These are phyloP conservation scores for Neopestalotiopsis rosae DNA, from an alignment of 2,329 filamentous ascomycete species.

Conservation along the genomic window DNA sequence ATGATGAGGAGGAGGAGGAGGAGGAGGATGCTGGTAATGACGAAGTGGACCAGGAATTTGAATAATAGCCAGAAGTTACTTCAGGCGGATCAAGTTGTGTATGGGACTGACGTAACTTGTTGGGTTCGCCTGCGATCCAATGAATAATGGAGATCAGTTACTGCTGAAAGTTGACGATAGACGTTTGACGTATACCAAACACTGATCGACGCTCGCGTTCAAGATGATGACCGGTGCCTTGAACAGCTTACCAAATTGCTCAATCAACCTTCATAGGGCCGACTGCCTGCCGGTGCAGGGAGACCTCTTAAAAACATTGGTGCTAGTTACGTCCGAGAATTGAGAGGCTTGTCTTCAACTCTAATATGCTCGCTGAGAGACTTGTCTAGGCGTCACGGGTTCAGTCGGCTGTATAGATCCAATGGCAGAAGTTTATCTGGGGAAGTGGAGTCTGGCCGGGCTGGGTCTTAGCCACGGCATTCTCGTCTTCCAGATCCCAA, in stretches of 20 bases:
- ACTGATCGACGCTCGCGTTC: not conserved
- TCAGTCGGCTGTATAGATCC: not conserved
- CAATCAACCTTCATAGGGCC: not conserved
- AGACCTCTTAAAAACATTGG: not conserved
- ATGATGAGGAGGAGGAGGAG: slow-evolving; percentile 36
- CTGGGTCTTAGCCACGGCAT: not conserved
- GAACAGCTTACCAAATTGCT: not conserved
- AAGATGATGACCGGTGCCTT: not conserved
- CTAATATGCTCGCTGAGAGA: not conserved
- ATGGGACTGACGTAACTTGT: not conserved
- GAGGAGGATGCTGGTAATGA: slow-evolving; percentile 45
- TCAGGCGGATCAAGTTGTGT: not conserved
- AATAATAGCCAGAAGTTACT: not conserved
- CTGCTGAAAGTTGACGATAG: not conserved
- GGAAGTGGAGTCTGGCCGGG: not conserved
- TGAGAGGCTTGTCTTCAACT: not conserved
- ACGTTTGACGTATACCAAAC: not conserved
- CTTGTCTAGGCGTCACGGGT: not conserved
- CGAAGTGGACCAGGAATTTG: slow-evolving; percentile 34
- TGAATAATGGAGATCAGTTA: not conserved
- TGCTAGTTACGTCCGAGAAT: not conserved
- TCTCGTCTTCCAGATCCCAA: not conserved
- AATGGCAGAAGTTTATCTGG: slow-evolving; percentile 1
- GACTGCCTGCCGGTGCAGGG: not conserved
- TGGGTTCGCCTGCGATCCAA: not conserved